Percentiles rank a stretch among this genome's conserved stretches.
phyloP scores from a whole-genome alignment of 192 early-diverging fungal species.

The Coemansia aciculifera region DNA sequence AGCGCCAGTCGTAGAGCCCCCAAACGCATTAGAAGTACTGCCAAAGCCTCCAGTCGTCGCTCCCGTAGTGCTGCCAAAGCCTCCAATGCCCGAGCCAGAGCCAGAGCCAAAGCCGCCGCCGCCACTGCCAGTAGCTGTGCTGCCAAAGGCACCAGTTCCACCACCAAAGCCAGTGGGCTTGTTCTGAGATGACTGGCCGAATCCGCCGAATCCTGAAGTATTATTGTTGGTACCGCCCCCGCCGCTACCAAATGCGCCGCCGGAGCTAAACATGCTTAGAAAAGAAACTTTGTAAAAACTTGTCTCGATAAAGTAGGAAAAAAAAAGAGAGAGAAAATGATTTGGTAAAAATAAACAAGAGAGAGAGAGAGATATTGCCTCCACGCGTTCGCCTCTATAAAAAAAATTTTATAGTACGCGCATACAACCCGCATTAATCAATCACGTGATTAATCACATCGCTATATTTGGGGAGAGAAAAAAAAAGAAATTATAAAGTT shows the following conservation, averaged over 20 bases:
- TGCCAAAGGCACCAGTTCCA: slow-evolving; percentile 21
- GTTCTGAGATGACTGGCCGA: slow-evolving; percentile 24
- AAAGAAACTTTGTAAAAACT: not conserved
- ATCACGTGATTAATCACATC: not conserved
- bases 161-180: slow-evolving; percentile 17
- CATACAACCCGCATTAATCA: not conserved
- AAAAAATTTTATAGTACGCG: not conserved
- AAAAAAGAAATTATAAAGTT: no score
- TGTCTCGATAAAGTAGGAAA: not conserved
- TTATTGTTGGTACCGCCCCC: slow-evolving; percentile 6
- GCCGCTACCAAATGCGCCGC: slow-evolving; percentile 34
- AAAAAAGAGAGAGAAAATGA: not conserved
- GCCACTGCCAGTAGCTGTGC: slow-evolving; percentile 15
- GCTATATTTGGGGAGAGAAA: not conserved
- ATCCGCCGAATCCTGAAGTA: slow-evolving; percentile 17
- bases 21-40: slow-evolving; percentile 47
- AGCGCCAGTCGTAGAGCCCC: slow-evolving; percentile 20
- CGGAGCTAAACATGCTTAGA: slow-evolving; percentile 40
- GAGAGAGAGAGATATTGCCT: not conserved
- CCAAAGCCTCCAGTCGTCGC: slow-evolving; percentile 12
- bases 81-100: slow-evolving; percentile 21
- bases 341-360: slow-evolving; percentile 2
- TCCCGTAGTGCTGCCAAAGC: slow-evolving; percentile 24
- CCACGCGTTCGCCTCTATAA: not conserved
- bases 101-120: slow-evolving; percentile 17